Evolutionary conservation across 148 eudicot genomes (phyloP), one percentile per base, ranked within the genome.

Genomic region (Rhododendron vialii): DNA sequence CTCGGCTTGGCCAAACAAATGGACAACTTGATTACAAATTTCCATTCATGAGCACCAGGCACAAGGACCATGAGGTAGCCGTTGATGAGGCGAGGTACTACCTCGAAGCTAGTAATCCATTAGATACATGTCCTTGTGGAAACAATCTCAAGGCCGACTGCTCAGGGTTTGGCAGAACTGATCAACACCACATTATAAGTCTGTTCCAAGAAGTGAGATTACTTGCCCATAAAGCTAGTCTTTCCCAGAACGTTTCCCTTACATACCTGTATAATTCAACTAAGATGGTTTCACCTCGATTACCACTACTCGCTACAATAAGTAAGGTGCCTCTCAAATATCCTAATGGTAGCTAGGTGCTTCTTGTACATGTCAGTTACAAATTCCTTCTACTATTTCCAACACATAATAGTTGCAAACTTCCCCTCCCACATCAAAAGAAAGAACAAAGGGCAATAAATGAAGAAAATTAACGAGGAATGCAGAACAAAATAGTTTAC

Each of bases 401-500:
- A 26, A 48, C 53, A 78, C 20, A 48, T 4, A 48, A 48, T 26
- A 47, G 53, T 48, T 2, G 15, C 5, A 0, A 77, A 17, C 28
- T 43, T 35, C 6, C 55, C 57, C 2, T 41, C 15, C 57, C 80
- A 6, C 51, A 43, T 6, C 18, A n/a, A 45, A 41, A n/a, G 14
- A 78, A 12, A 26, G 18, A 81, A 55, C 26, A 80, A 55, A 55
- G 67, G 65, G 11, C 20, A 36, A 20, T 33, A 41, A 35, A 61
- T 22, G 48, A 22, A 82, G 7, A 82, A 59, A 61, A 33, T 0
- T 47, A 33, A 69, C 24, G 71, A 7, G 73, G 53, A 28, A 26
- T 3, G 38, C 30, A 71, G 13, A 61, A 47, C 15, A 82, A 30
- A 33, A 35, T 17, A 67, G 10, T 90, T 89, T 91, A 95, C 99